Base-by-base conservation (phyloP, 75 land plant species). In the Pinus tabuliformis region DNA sequence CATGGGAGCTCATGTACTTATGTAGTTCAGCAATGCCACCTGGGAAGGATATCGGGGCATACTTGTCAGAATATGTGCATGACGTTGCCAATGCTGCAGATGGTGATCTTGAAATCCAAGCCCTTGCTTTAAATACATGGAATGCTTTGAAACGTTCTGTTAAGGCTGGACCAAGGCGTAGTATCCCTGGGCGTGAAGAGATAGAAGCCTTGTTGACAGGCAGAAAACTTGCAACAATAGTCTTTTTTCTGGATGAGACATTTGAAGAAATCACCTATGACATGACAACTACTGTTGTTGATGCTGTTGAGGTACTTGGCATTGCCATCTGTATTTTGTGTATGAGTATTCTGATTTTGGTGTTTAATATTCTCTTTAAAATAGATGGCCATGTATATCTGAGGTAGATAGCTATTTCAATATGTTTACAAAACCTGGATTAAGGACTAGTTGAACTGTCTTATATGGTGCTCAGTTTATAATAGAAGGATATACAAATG, bases 291-390 rank as follows among this genome's bases (percentile, higher is more conserved):
- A 84, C 85, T 57, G 80, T 84, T 57, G 64, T 71, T 24, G 86
- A 84, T 91, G 91, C 98, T 82, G 93, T 97, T 56, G 94, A 93
- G 99, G 99, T 96, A 78, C 16, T 36, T 68, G 70, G 42, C 45
- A 42, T n/a, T 42, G 72, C 72, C 21, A 42, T 68, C 21, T 42
- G 13, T 42, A 18, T 45, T 68, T 68, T 33, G 21, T 49, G 70
- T 0, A 39, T 42, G 45, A 20, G 72, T 18, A 42, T 42, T 1
- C 39, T 42, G 39, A 36, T 66, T 21, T 39, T 39, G 70, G 49
- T 36, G 7, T 66, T 39, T 39, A 9, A 63, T 30, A 12, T 15
- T 28, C 7, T 28, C 14, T 28, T 22, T 62, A 33, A 15, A 33
- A 2, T 63, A 28, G 1, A 63, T 18, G 9, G 49, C 21, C 49